Evolutionary conservation across 2,329 filamentous ascomycete genomes (phyloP).

Genomic region (Geosmithia putterillii): DNA sequence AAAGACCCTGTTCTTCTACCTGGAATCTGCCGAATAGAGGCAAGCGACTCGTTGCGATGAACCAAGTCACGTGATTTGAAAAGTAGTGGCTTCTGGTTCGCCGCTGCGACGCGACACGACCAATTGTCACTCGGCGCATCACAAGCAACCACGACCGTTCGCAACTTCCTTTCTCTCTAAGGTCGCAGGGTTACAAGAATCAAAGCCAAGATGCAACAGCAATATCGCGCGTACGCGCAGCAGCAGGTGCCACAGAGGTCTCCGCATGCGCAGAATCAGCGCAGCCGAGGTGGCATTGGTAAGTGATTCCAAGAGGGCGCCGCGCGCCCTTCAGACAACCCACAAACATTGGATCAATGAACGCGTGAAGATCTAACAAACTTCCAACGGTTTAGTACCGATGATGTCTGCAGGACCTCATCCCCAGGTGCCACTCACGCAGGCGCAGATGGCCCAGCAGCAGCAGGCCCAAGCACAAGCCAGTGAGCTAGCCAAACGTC

Average conservation of each 20-base stretch:
- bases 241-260: slow-evolving; percentile 35
- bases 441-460: slow-evolving; percentile 40
- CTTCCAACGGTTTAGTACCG: slow-evolving; percentile 25
- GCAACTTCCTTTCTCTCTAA: background rate
- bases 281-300: slow-evolving; percentile 39
- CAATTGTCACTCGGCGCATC: background rate
- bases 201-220: slow-evolving; percentile 28
- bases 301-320: slow-evolving; percentile 15
- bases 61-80: background rate
- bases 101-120: background rate
- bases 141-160: background rate
- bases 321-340: background rate
- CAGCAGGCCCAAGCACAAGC: slow-evolving; percentile 31
- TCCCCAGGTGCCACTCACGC: slow-evolving; percentile 36
- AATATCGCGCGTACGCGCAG: slow-evolving; percentile 29
- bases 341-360: background rate
- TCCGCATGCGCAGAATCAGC: slow-evolving; percentile 32
- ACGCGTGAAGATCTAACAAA: background rate
- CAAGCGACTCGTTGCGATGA: too few relatives aligned
- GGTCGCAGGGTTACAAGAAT: background rate
- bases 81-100: background rate
- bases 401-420: slow-evolving; percentile 44
- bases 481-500: slow-evolving; percentile 60
- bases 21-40: too few relatives aligned
- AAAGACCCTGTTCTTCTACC: too few relatives aligned